Evolutionary conservation across 2,329 filamentous ascomycete genomes (phyloP), one percentile per base, ranked within the genome.

Genomic region (Fusarium udum): DNA sequence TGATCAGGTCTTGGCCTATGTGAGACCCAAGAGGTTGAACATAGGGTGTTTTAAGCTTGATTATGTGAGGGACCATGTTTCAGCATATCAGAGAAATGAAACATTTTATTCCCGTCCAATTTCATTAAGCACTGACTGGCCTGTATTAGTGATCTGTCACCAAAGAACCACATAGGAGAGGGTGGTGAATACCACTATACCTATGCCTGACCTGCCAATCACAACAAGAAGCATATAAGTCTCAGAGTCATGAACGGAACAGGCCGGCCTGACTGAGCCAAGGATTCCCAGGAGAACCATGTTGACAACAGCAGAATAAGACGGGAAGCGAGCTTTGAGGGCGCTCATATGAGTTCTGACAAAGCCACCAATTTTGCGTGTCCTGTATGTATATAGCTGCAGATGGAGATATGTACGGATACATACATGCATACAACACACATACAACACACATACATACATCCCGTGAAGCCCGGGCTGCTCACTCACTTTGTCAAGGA

Each of bases 281-380:
- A 69, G 58, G 45, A 51, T 68, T 61, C 26, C 28, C 24, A 59
- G 42, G n/a, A 61, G 45, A 69, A 65, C 65, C 65, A 69, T 59
- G 52, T 42, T 43, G 26, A 36, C 31, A 40, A 26, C 22, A 45
- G 43, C 37, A 40, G 48, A 55, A 53, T 42, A 52, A 58, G 40
- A 31, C 45, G 37, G 61, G 58, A 68, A 64, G 55, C 67, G 62
- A 64, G 40, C 61, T 42, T 32, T 40, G 49, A 64, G 60, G 71
- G 61, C 67, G 56, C 65, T 72, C 42, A 55, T 56, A 45, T 69
- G 70, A 72, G 69, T 53, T 37, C 56, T 16, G 55, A 64, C 32
- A 52, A 48, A 45, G 68, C 63, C 68, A 58, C 59, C 45, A 28
- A 56, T 24, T 32, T 49, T 45, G 37, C 24, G 13, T 26, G 34